Evolutionary conservation across 2,329 filamentous ascomycete species (phyloP), one percentile per base, ranked within the genome.

Genomic region (Diplodia scrobiculata): DNA sequence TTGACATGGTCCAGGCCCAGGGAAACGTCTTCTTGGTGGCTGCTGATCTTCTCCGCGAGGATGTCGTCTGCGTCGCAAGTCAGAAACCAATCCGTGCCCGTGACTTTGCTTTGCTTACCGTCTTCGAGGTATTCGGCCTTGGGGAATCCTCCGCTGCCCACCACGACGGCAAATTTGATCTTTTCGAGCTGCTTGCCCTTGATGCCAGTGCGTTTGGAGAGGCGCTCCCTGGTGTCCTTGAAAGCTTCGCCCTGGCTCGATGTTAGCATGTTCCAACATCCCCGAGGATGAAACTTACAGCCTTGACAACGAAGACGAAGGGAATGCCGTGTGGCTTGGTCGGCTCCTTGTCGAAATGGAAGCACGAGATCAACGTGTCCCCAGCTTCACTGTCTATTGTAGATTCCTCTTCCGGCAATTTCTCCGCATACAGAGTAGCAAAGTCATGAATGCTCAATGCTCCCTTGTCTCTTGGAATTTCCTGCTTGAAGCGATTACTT

Each of bases 101-200:
- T 11, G 25, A 1, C 5, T n/a, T 29, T 14, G 25, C 1, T n/a
- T 25, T 14, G 77, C 88, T 83, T 81, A 97, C 94, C 92, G 80
- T 98, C 95, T 71, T 89, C 87, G 54, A 99, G 82, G 79, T 96
- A 96, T 67, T 87, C 85, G 29, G 92, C 90, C 74, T 90, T 92
- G 47, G 90, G 87, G 78, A 91, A 96, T 71, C 75, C 90, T 27
- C 27, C 21, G 13, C n/a, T 62, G 84, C 76, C 88, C 83, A 62
- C 70, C 38, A 97, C 85, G 36, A 96, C 79, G 6, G 92, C 91
- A 81, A 99, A 97, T 79, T 96, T 97, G 78, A 99, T 95, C 83
- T 98, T 98, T 78, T 99, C 94, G 71, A 99, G 93, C 70, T 92
- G 92, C 83, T 99, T 99, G 77, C 95, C 96, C 79, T 97, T 97